Evolutionary conservation across 495 filamentous ascomycete genomes (phyloP).

Genomic region (Penicillium fimorum): DNA sequence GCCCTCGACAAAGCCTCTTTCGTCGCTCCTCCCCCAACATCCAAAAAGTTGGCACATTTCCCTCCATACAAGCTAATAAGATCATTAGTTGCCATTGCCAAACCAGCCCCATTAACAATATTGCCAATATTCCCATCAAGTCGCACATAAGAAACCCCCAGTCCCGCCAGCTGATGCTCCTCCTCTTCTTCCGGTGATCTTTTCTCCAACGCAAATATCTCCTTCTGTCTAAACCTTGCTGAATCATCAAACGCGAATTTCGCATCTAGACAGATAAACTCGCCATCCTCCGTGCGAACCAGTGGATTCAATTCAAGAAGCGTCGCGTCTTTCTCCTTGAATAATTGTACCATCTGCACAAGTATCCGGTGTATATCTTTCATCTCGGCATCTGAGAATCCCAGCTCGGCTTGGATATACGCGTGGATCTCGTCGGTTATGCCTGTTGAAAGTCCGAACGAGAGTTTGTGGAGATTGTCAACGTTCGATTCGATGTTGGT

Average conservation of each 20-base stretch:
- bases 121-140: slow-evolving; percentile 37
- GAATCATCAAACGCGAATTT: slow-evolving; percentile 34
- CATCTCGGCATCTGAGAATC: slow-evolving; percentile 29
- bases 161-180: slow-evolving; percentile 21
- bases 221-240: slow-evolving; percentile 25
- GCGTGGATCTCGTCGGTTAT: slow-evolving; percentile 24
- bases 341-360: slow-evolving; percentile 27
- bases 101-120: slow-evolving; percentile 36
- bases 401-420: slow-evolving; percentile 25
- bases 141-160: slow-evolving; percentile 31
- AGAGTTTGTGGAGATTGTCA: slow-evolving; percentile 26
- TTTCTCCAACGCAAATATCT: slow-evolving; percentile 28
- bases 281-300: slow-evolving; percentile 24
- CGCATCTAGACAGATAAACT: slow-evolving; percentile 32
- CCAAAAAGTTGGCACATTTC: slow-evolving; percentile 34
- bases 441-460: slow-evolving; percentile 25
- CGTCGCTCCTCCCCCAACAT: slow-evolving; percentile 33
- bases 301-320: slow-evolving; percentile 37
- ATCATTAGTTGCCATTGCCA: slow-evolving; percentile 41
- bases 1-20: slow-evolving; percentile 29
- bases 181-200: slow-evolving; percentile 15
- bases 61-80: slow-evolving; percentile 28
- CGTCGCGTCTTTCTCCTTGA: slow-evolving; percentile 35
- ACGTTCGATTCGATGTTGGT: slow-evolving; percentile 35
- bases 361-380: slow-evolving; percentile 22